These are phyloP conservation scores for Cladosporium cucumerinum DNA, from an alignment of 2,329 filamentous ascomycete species.

Conservation along the genomic window DNA sequence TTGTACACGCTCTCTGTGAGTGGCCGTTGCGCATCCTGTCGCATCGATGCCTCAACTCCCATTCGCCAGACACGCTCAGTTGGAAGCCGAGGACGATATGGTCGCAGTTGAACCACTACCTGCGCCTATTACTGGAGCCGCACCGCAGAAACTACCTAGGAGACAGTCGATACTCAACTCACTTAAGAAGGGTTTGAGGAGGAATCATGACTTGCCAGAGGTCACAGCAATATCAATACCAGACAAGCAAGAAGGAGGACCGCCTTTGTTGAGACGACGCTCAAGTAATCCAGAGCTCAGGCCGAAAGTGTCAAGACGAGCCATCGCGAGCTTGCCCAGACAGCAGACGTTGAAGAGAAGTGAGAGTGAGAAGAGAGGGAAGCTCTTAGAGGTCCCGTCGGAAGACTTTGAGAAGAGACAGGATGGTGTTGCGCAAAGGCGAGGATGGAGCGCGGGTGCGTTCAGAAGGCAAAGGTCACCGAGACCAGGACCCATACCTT, in stretches of 20 bases:
- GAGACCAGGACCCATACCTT: conserved; percentile 36
- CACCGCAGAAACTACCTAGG: conserved; percentile 11
- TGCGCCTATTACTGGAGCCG: neutral
- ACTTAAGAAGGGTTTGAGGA: conserved; percentile 7
- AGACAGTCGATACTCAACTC: conserved; percentile 12
- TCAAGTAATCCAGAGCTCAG: conserved; percentile 13
- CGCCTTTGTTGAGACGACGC: conserved; percentile 8
- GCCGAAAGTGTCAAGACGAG: conserved; percentile 45
- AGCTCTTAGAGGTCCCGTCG: conserved; percentile 63
- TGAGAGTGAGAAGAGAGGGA: conserved; percentile 64
- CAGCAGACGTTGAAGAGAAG: conserved; percentile 78
- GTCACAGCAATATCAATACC: neutral
- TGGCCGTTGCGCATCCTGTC: conserved; percentile 9
- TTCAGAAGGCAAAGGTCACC: conserved; percentile 44
- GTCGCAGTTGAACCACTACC: conserved; percentile 10
- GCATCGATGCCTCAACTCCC: conserved; percentile 16
- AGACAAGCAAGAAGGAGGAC: conserved; percentile 3
- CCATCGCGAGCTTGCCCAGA: conserved; percentile 75
- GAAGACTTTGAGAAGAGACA: conserved; percentile 67
- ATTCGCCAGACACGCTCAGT: conserved; percentile 16
- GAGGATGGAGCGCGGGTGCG: conserved; percentile 38
- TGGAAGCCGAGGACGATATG: conserved; percentile 15
- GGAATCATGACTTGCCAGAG: conserved; percentile 8
- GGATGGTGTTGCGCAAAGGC: conserved; percentile 58
- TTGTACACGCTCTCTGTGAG: conserved; percentile 7